Conservation (phyloP, 2,329 filamentous ascomycete species). For the Capronia epimyces region DNA sequence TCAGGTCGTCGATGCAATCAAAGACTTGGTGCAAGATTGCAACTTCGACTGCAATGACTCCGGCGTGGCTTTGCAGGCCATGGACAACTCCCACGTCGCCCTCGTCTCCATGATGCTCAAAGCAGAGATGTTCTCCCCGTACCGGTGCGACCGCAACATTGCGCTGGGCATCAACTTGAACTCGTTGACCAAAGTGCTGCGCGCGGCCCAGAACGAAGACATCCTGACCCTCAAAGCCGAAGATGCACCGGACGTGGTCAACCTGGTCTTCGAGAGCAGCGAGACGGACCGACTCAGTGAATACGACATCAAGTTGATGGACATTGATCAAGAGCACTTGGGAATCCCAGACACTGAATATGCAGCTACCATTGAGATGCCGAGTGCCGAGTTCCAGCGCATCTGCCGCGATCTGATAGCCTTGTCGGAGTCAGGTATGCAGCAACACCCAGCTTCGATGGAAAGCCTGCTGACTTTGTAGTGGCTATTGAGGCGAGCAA, state of each 20-base stretch:
- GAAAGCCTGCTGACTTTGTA: slow-evolving; percentile 36
- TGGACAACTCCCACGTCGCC: slow-evolving; percentile 99
- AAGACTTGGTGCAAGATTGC: slow-evolving; percentile 98
- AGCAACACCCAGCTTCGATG: background rate
- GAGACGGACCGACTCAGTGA: slow-evolving; percentile 89
- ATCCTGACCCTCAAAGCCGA: slow-evolving; percentile 95
- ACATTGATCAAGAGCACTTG: slow-evolving; percentile 98
- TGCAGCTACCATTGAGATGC: slow-evolving; percentile 83
- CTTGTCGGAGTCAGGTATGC: slow-evolving; percentile 89
- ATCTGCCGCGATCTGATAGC: slow-evolving; percentile 89
- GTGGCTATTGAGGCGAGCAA: slow-evolving; percentile 95
- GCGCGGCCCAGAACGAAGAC: slow-evolving; percentile 89
- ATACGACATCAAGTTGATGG: slow-evolving; percentile 99
- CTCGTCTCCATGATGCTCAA: slow-evolving; percentile 99
- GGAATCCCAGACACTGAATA: slow-evolving; percentile 99
- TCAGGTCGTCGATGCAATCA: slow-evolving; percentile 96
- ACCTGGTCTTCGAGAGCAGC: slow-evolving; percentile 88
- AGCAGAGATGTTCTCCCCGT: slow-evolving; percentile 87
- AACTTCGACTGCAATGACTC: slow-evolving; percentile 99
- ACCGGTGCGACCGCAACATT: slow-evolving; percentile 98
- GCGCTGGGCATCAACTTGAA: slow-evolving; percentile 94
- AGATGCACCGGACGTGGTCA: slow-evolving; percentile 91
- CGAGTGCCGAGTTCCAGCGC: slow-evolving; percentile 80
- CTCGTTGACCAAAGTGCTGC: slow-evolving; percentile 94
- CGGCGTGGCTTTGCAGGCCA: slow-evolving; percentile 94